Percentiles rank a stretch among this genome's conserved stretches.
These are phyloP conservation scores for Ophiosphaerella herpotricha DNA, from an alignment of 2,329 filamentous ascomycete genomes.

Conservation along the genomic window DNA sequence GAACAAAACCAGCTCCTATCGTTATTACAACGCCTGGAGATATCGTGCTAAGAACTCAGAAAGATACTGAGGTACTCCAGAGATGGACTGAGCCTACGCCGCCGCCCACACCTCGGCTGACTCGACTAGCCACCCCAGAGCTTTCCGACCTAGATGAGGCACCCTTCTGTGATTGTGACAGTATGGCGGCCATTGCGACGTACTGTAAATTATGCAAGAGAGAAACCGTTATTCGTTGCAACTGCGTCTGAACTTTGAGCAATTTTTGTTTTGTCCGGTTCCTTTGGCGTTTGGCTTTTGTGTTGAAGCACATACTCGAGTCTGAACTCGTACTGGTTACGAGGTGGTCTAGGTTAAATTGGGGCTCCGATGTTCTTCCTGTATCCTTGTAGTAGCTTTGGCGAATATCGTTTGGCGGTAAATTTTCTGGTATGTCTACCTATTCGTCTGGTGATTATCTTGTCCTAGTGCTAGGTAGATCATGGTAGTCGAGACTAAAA, in stretches of 20 bases:
- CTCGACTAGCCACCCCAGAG: constrained; percentile 41
- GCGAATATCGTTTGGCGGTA: too few relatives aligned
- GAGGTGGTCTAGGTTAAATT: background rate
- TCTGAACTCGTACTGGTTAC: background rate
- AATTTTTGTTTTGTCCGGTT: background rate
- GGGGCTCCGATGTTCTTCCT: background rate
- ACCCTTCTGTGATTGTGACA: constrained; percentile 42
- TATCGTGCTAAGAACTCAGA: background rate
- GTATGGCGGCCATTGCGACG: constrained; percentile 9
- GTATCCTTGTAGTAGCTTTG: background rate
- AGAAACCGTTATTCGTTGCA: background rate
- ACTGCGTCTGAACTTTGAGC: background rate
- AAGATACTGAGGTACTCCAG: background rate
- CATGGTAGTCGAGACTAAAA: too few relatives aligned
- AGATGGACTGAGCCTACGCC: constrained; percentile 14
- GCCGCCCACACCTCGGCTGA: constrained; percentile 38
- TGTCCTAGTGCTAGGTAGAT: too few relatives aligned
- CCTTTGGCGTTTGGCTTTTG: background rate
- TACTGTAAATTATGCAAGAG: constrained; percentile 26
- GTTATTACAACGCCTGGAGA: constrained; percentile 11
- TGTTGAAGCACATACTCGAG: too few relatives aligned
- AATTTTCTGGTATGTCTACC: too few relatives aligned
- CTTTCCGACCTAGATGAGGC: constrained; percentile 30
- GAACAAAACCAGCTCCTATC: constrained; percentile 10
- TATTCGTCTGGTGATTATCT: too few relatives aligned